Percentiles rank a stretch among this genome's conserved stretches.
Conservation (phyloP, 2,329 filamentous ascomycete genomes). For the Botryotinia globosa region DNA sequence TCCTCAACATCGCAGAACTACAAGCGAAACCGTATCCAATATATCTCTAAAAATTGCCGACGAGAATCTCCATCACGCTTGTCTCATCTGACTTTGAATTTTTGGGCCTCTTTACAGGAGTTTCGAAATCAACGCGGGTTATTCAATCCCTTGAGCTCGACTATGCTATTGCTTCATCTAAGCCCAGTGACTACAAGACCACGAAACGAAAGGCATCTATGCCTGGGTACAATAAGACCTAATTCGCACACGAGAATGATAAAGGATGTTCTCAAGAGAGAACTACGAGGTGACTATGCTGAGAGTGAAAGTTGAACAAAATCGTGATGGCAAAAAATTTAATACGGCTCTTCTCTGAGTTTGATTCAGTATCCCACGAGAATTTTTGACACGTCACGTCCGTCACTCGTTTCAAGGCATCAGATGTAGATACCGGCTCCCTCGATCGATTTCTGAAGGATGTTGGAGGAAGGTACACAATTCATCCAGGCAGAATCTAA, state of each 20-base stretch:
- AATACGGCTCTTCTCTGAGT: constrained; percentile 42
- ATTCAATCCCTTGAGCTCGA: constrained; percentile 46
- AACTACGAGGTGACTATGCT: constrained; percentile 42
- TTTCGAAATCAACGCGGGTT: constrained; percentile 40
- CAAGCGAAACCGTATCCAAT: constrained; percentile 46
- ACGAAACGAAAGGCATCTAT: too few species aligned
- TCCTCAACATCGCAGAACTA: constrained; percentile 48
- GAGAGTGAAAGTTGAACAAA: constrained; percentile 43
- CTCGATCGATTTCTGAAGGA: constrained; percentile 39
- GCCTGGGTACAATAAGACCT: constrained; percentile 18
- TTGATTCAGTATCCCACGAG: constrained; percentile 47
- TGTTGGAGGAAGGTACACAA: background rate
- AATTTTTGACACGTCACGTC: constrained; percentile 42
- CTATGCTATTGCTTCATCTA: constrained; percentile 38
- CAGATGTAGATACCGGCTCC: constrained; percentile 45
- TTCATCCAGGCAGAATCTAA: background rate
- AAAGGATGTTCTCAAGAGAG: constrained; percentile 48
- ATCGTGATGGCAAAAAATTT: background rate
- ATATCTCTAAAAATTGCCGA: constrained; percentile 45
- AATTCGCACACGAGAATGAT: constrained; percentile 43
- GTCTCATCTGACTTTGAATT: constrained; percentile 45
- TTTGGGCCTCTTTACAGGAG: constrained; percentile 45
- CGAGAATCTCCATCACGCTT: constrained; percentile 41
- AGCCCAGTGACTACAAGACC: too few species aligned
- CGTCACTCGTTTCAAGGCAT: constrained; percentile 45